Base-by-base conservation (phyloP, 495 filamentous ascomycete species). In the Penicillium angulare region DNA sequence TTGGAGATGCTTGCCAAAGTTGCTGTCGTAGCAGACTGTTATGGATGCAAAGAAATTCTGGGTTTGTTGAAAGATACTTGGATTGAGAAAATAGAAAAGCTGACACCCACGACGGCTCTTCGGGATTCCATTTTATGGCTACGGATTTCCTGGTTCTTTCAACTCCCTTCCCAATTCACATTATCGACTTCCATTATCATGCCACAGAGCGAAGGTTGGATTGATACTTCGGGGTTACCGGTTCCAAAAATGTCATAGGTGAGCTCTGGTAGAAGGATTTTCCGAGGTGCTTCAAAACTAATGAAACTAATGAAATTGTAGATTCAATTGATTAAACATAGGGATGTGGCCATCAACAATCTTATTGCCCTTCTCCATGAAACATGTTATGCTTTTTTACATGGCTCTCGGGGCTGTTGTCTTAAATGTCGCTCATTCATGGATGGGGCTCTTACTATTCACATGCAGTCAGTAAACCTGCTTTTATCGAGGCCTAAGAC, bases 11-110 rank as follows among this genome's bases (percentile, higher is more conserved):
- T 84, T 5, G 71, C 73, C 2, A 68, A 79, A 49, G 61, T 84
- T 36, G 69, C 75, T 20, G 63, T 75, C 5, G 55, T 84, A 21
- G 71, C 78, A 15, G 78, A 83, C 53, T 74, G 72, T 40, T 79
- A 82, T 46, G 56, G 72, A 29, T 74, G 78, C 48, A 60, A 61
- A 12, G 76, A 78, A 13, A 68, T 59, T 2, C 47, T 80, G 2
- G 55, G 64, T 42, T 35, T 77, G 2, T 74, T 71, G 36, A 63
- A 64, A 15, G 68, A 76, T 7, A 61, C 63, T 7, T 85, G 80
- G 78, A 69, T 72, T 16, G 42, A 52, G 0, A 32, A 51, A 18
- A 20, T 73, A 32, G 49, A 59, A 20, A 15, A 53, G 9, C 35
- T n/a, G 1, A 46, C 63, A 36, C 60, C 60, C 17, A 33, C 26